Conservation (phyloP, 495 filamentous ascomycete genomes). For the Daldinia loculata region DNA sequence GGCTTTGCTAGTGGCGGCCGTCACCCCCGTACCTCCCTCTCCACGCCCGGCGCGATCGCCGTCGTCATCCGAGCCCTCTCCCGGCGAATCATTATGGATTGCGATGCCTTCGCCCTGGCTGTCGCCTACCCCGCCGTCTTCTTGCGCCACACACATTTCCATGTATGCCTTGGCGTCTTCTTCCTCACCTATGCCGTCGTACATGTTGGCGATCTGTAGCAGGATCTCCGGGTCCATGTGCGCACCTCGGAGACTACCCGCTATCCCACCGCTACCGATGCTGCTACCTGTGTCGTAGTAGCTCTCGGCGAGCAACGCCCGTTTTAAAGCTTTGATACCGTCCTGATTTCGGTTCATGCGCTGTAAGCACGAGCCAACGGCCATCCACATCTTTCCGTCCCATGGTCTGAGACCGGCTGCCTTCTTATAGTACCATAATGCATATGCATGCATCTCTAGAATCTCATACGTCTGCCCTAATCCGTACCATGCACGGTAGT, state of each 20-base stretch:
- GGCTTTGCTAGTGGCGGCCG: slow-evolving; percentile 87
- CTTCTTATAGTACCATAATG: slow-evolving; percentile 96
- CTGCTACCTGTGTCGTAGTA: slow-evolving; percentile 71
- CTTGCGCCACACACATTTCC: slow-evolving; percentile 92
- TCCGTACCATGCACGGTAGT: slow-evolving; percentile 98
- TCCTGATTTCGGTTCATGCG: slow-evolving; percentile 84
- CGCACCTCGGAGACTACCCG: slow-evolving; percentile 48
- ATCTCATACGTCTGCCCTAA: slow-evolving; percentile 97
- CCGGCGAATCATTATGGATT: slow-evolving; percentile 57
- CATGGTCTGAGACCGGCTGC: slow-evolving; percentile 89
- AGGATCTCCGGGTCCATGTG: slow-evolving; percentile 90
- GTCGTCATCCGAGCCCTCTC: slow-evolving; percentile 63
- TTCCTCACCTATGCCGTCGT: slow-evolving; percentile 77
- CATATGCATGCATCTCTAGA: slow-evolving; percentile 96
- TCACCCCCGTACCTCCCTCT: slow-evolving; percentile 74
- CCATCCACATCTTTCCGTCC: slow-evolving; percentile 99
- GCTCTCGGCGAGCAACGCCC: slow-evolving; percentile 83
- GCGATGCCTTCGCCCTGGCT: slow-evolving; percentile 59
- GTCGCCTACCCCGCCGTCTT: slow-evolving; percentile 65
- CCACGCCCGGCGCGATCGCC: slow-evolving; percentile 52
- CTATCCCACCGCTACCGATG: slow-evolving; percentile 52
- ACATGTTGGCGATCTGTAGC: slow-evolving; percentile 87
- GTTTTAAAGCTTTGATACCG: slow-evolving; percentile 92
- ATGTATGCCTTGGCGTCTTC: slow-evolving; percentile 90
- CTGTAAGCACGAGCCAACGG: slow-evolving; percentile 88